Evolutionary conservation across 345 rosid genomes (phyloP).

Genomic region (Gossypium herbaceum): DNA sequence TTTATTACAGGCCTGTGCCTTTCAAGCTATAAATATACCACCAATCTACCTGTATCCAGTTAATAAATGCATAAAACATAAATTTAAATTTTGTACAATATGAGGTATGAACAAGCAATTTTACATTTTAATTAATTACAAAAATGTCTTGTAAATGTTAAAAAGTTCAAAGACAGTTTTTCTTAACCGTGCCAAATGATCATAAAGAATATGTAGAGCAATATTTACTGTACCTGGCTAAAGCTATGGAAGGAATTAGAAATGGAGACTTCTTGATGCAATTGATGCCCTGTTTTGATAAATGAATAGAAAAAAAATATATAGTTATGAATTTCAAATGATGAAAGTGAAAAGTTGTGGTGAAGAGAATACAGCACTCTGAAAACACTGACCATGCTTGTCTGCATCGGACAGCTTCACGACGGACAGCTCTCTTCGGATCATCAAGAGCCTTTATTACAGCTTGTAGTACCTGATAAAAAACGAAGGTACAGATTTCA

Average conservation of each 20-base stretch:
- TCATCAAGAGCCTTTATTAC: constrained; percentile 65
- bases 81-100: too few relatives aligned
- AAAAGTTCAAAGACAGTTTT: background rate
- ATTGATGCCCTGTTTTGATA: constrained; percentile 37
- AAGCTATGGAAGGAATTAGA: constrained; percentile 10
- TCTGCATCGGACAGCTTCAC: constrained; percentile 74
- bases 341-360: background rate
- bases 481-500: background rate
- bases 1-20: too few relatives aligned
- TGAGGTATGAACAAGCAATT: background rate
- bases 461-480: constrained; percentile 58
- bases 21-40: too few relatives aligned
- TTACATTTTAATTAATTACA: background rate
- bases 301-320: background rate
- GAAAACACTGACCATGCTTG: constrained; percentile 63
- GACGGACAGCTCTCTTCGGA: constrained; percentile 76
- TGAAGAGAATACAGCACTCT: constrained; percentile 1
- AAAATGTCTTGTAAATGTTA: background rate
- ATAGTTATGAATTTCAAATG: background rate
- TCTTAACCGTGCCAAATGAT: background rate
- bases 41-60: too few relatives aligned
- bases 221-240: background rate
- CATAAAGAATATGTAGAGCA: constrained; percentile 1
- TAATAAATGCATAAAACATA: too few relatives aligned
- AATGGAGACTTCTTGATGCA: constrained; percentile 33